phyloP scores from a whole-genome alignment of 1,139 yeast species.

The Candida sanyaensis region DNA sequence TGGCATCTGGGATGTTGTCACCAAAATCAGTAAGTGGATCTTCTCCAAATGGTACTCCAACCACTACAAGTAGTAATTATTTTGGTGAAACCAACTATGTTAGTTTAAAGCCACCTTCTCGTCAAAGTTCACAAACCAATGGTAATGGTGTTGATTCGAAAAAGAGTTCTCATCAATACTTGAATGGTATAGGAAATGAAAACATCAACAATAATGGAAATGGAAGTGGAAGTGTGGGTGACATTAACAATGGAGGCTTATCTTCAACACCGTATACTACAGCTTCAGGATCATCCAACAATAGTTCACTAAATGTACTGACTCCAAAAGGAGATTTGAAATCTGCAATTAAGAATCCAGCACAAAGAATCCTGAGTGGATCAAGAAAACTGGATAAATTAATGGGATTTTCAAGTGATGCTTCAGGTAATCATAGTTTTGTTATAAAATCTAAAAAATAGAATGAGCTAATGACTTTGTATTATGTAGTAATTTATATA shows the following conservation, averaged over 20 bases:
- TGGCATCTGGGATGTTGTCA: constrained; percentile 57
- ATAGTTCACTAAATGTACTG: neutral
- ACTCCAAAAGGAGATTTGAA: constrained; percentile 12
- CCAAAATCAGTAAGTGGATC: constrained; percentile 39
- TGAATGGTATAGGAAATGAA: neutral
- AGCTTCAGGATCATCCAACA: constrained; percentile 8
- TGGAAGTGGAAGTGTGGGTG: neutral
- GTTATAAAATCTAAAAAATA: constrained; percentile 39
- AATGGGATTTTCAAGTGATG: constrained; percentile 47
- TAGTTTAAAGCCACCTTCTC: constrained; percentile 10
- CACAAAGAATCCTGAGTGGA: constrained; percentile 28
- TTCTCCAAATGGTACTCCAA: constrained; percentile 25
- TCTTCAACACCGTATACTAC: constrained; percentile 10
- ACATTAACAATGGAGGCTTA: neutral
- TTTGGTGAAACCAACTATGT: constrained; percentile 7
- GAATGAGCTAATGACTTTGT: constrained; percentile 16
- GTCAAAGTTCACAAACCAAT: constrained; percentile 6
- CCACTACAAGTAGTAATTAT: constrained; percentile 8
- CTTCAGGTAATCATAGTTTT: constrained; percentile 44
- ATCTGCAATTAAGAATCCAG: constrained; percentile 22
- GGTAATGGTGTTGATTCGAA: constrained; percentile 1
- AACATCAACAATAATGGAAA: neutral
- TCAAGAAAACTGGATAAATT: constrained; percentile 28
- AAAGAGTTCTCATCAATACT: constrained; percentile 3
- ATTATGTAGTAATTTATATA: neutral